These are phyloP conservation scores for Pythium apleroticum DNA, from an alignment of 352 stramenopile genomes.

Conservation along the genomic window DNA sequence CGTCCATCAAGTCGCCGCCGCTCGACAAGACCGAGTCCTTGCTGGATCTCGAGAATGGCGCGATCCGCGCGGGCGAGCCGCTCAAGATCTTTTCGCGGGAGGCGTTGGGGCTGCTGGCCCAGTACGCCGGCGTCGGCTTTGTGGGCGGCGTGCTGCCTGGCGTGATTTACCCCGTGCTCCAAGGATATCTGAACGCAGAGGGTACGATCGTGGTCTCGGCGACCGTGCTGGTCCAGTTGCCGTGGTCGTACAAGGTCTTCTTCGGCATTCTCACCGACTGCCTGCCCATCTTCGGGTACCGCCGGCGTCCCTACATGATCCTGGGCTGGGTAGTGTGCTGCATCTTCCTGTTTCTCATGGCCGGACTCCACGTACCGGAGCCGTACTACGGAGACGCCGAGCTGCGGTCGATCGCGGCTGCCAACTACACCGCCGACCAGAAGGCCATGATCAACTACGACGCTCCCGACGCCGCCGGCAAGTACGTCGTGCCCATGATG, in stretches of 20 bases:
- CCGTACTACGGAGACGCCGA: constrained; percentile 17
- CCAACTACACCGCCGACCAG: not conserved
- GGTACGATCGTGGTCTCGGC: constrained; percentile 25
- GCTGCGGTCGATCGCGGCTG: constrained; percentile 1
- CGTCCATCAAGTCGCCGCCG: not conserved
- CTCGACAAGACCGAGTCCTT: not conserved
- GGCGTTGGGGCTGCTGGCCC: constrained; percentile 30
- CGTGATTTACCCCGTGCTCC: constrained; percentile 33
- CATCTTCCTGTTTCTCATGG: constrained; percentile 18
- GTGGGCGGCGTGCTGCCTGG: constrained; percentile 29
- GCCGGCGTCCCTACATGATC: constrained; percentile 26
- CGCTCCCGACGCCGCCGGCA: constrained; percentile 27
- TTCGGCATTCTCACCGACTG: constrained; percentile 33
- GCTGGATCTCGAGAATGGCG: constrained; percentile 15
- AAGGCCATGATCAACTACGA: constrained; percentile 15
- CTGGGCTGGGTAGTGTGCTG: constrained; percentile 20
- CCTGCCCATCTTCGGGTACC: constrained; percentile 22
- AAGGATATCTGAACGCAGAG: constrained; percentile 36
- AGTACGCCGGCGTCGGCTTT: constrained; percentile 35
- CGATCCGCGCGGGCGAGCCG: constrained; percentile 28
- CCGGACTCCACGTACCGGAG: constrained; percentile 3
- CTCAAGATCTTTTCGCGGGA: constrained; percentile 27
- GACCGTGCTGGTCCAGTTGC: constrained; percentile 19
- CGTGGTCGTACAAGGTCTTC: constrained; percentile 13
- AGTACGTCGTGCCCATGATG: constrained; percentile 74